A percentile compares a stretch with the other conserved stretches of the same genome.
phyloP scores from a whole-genome alignment of 805 yeast genomes.

The Wickerhamiella vanderwaltii region DNA sequence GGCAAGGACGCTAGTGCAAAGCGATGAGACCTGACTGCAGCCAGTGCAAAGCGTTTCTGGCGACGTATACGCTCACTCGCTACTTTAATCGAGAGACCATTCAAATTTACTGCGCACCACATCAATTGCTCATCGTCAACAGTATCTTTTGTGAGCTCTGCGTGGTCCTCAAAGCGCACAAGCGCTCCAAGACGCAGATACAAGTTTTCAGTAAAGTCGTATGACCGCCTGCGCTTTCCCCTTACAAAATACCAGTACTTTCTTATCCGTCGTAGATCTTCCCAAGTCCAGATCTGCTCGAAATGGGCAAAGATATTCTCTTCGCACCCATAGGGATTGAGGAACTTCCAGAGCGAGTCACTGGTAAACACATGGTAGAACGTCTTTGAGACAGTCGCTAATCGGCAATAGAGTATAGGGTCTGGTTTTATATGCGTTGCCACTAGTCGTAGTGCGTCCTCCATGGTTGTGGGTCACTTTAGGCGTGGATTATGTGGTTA shows the following conservation, averaged over 20 bases:
- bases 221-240: too few species aligned
- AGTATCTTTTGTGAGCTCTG: not conserved
- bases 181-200: not conserved
- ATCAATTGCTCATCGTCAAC: not conserved
- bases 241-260: too few species aligned
- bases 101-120: conserved; percentile 1
- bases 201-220: not conserved
- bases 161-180: not conserved
- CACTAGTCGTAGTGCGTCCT: too few species aligned
- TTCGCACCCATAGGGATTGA: not conserved
- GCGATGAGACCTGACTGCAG: not conserved
- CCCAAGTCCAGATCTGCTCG: not conserved
- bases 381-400: not conserved
- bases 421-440: not conserved
- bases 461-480: too few species aligned
- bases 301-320: not conserved
- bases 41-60: not conserved
- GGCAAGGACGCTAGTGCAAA: not conserved
- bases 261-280: too few species aligned
- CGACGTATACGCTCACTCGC: not conserved
- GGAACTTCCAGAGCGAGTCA: not conserved
- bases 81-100: not conserved
- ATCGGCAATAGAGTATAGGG: not conserved
- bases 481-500: too few species aligned
- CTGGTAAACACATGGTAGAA: not conserved